Base-by-base conservation (phyloP, 768 basidiomycete genomes). In the Leccinellum rugosiceps region DNA sequence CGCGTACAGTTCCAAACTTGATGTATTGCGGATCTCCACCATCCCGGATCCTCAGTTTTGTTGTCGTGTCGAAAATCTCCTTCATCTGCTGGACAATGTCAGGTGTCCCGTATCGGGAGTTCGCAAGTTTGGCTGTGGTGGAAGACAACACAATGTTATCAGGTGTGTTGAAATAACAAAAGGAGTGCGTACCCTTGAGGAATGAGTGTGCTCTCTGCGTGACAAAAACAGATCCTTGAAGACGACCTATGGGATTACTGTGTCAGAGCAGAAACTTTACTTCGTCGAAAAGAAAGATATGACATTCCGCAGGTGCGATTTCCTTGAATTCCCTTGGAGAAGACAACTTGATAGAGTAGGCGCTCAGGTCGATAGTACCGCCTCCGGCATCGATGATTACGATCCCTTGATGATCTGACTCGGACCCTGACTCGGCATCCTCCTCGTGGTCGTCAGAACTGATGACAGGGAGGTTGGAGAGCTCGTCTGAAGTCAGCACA, bases 321-420 rank as follows among this genome's bases (percentile, higher is more conserved):
- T 77, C 75, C 43, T 78, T 63, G 38, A 77, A 69, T 13, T 56
- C 58, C 25, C 32, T 58, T 1, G 61, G 50, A 2, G 64, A 60
- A 3, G 62, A 66, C 4, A 67, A 21, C 9, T 58, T 69, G 41
- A 68, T 61, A 4, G 58, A 70, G 65, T 67, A 77, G 28, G 68
- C 73, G 55, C 78, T 80, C 26, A 76, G 21, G 50, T 76, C 76
- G 23, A 75, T 58, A 6, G 72, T 77, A 3, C 79, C 71, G 0
- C 78, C 76, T 6, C 81, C 81, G 15, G 63, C 66, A 62, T 82
- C 82, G 17, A 81, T 71, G 6, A 83, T 65, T 15, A 80, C 66
- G 4, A 80, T 60, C 0, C 73, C 73, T 25, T 71, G 57, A 1
- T 69, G 68, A 1, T 67, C 79, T 74, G 59, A 31, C 13, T 38